Conservation (phyloP, 768 basidiomycete genomes). For the Saitozyma podzolica region DNA sequence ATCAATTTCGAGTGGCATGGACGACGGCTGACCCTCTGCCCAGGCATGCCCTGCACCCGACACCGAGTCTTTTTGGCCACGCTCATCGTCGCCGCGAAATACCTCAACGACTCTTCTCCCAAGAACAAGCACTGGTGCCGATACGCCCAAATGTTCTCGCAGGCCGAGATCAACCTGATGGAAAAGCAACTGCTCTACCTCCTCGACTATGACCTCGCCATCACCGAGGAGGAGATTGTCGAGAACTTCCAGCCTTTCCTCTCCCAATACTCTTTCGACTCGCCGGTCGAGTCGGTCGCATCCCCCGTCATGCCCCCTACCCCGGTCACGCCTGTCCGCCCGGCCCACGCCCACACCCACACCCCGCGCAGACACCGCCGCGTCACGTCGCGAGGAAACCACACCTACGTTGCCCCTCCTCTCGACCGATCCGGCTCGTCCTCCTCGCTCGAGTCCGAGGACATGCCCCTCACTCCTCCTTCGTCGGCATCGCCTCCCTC, state of each 20-base stretch:
- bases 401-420: constrained; percentile 44
- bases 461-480: constrained; percentile 38
- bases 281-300: constrained; percentile 25
- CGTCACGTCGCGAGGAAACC: constrained; percentile 22
- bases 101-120: constrained; percentile 81
- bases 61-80: constrained; percentile 89
- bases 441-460: constrained; percentile 49
- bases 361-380: constrained; percentile 36
- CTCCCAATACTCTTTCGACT: constrained; percentile 38
- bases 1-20: not conserved
- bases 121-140: constrained; percentile 87
- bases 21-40: not conserved
- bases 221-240: constrained; percentile 48
- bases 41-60: constrained; percentile 59
- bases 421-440: constrained; percentile 51
- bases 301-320: constrained; percentile 43
- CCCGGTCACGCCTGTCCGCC: constrained; percentile 31
- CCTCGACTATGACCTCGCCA: constrained; percentile 61
- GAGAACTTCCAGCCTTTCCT: constrained; percentile 51
- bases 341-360: constrained; percentile 3
- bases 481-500: constrained; percentile 7
- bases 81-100: constrained; percentile 86
- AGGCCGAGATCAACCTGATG: constrained; percentile 77
- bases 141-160: constrained; percentile 68
- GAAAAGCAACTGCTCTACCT: constrained; percentile 91